Conservation (phyloP, 805 yeast genomes). For the Lipomyces yamadae region DNA sequence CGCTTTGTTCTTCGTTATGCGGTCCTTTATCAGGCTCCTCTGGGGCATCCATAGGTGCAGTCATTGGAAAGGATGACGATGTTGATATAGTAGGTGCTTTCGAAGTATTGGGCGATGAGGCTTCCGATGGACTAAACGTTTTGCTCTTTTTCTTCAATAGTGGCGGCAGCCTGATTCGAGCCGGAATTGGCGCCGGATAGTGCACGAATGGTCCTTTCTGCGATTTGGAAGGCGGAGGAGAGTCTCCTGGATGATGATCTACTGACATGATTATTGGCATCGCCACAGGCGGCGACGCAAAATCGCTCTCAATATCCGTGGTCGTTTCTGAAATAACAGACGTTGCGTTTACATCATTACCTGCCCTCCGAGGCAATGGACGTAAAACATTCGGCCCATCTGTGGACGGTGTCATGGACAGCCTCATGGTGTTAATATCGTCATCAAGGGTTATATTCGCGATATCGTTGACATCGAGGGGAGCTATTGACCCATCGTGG, state of each 20-base stretch:
- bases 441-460: not conserved
- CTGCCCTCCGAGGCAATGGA: not conserved
- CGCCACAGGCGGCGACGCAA: not conserved
- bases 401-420: not conserved
- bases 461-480: not conserved
- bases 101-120: not conserved
- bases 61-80: not conserved
- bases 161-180: slow-evolving; percentile 27
- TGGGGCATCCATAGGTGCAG: not conserved
- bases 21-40: not conserved
- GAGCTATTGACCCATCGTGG: slow-evolving; percentile 2
- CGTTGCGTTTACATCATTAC: not conserved
- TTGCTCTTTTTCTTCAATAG: slow-evolving; percentile 12
- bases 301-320: not conserved
- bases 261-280: not conserved
- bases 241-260: slow-evolving; percentile 3
- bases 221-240: slow-evolving; percentile 4
- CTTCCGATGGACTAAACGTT: not conserved
- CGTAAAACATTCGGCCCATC: not conserved
- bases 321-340: not conserved
- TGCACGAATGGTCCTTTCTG: slow-evolving; percentile 8
- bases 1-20: slow-evolving; percentile 8
- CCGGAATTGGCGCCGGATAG: slow-evolving; percentile 34
- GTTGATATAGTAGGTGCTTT: not conserved
- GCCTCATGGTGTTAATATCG: not conserved